Base-by-base conservation (phyloP, 78 protist genomes). In the Speleostelium caveatum region DNA sequence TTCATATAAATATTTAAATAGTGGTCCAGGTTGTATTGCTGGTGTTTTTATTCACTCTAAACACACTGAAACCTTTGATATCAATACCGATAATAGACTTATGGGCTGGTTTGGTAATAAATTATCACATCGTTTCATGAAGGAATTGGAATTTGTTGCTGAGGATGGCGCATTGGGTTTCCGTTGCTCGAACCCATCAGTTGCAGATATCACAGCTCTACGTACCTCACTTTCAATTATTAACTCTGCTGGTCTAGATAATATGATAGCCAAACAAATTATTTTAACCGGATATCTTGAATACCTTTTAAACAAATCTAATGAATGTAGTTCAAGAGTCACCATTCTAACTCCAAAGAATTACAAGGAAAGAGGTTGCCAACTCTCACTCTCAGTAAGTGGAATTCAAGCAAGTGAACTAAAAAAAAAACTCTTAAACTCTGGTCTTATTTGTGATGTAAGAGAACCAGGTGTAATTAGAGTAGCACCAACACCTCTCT, bases 61-160 rank as follows among this genome's bases (percentile, higher is more conserved):
- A 41, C 88, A 93, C 79, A 85, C 68, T 45, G 3, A 55, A 22
- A 35, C 19, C 3, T 49, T 71, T 8, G 45, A 61, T 38, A 17
- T 26, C 2, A 16, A 26, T 33, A 69, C 41, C 26, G 91, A 83
- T 63, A 35, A 16, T 16, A 58, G 96, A 28, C 41, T 96, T 14
- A 78, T 86, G 5, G 99, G 98, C 2, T 97, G 99, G 99, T 96
- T 97, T 97, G 97, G 98, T 2, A 93, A 96, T 76, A 45, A 86
- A 26, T 17, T 85, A 35, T 12, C 49, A 12, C 71, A 86, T 2
- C 94, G 99, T n/a, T 97, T 97, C 77, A n/a, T 73, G 21, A 88
- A 96, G 95, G 90, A 87, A 26, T 71, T 80, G 17, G 69, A 67
- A 87, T 92, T 97, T 16, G 78, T 49, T 24, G 69, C 86, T 8